These are phyloP conservation scores for Patellifolia procumbens DNA, from an alignment of 179 eudicot species.

Conservation along the genomic window DNA sequence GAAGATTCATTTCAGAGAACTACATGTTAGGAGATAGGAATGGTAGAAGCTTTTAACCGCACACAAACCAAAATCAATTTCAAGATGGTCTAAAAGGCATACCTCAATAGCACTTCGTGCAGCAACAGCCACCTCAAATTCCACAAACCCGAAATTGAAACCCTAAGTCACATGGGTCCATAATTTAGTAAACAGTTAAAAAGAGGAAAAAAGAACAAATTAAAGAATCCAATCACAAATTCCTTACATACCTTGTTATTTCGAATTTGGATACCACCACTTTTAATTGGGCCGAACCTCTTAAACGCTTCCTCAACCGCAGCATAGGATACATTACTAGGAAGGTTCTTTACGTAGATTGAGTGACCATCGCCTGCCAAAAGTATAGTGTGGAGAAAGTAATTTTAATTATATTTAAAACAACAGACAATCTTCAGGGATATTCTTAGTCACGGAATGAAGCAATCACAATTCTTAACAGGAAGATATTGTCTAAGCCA, in stretches of 20 bases:
- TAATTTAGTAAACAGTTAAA: conserved; percentile 6
- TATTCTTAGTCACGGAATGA: neutral
- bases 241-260: conserved; percentile 50
- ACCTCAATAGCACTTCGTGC: conserved; percentile 79
- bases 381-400: neutral
- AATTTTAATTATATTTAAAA: neutral
- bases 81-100: conserved; percentile 8
- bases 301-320: conserved; percentile 69
- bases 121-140: conserved; percentile 70
- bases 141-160: conserved; percentile 78
- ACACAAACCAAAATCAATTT: neutral
- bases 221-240: neutral
- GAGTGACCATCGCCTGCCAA: conserved; percentile 72
- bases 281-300: conserved; percentile 72
- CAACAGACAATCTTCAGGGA: neutral
- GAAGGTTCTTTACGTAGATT: conserved; percentile 70
- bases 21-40: neutral
- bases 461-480: neutral
- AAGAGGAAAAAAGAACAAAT: neutral
- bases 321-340: conserved; percentile 47
- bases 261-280: conserved; percentile 78
- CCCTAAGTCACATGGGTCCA: conserved; percentile 46
- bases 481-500: neutral
- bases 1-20: neutral
- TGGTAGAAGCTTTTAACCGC: neutral